Base-by-base conservation (phyloP, 1,284 basidiomycete genomes). In the Fomitiporia mediterranea region DNA sequence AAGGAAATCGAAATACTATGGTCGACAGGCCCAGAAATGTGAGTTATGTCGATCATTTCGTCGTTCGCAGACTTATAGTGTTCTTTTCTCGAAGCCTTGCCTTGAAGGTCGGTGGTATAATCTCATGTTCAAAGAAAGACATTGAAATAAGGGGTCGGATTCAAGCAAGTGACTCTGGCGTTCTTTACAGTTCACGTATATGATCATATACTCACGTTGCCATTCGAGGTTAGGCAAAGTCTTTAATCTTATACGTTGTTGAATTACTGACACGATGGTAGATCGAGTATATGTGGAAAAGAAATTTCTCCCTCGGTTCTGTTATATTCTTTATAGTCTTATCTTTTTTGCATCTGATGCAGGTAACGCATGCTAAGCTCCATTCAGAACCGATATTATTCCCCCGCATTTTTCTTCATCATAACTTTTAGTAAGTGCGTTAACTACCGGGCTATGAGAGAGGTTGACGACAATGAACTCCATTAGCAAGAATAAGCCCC, bases 131-230 rank as follows among this genome's bases (percentile, higher is more conserved):
- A n/a, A n/a, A n/a, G n/a, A n/a, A n/a, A n/a, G n/a, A n/a, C n/a
- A n/a, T n/a, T n/a, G n/a, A n/a, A n/a, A n/a, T n/a, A n/a, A n/a
- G n/a, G n/a, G n/a, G n/a, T n/a, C n/a, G n/a, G n/a, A n/a, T n/a
- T 11, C 13, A 37, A 52, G 51, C 4, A 40, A 40, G 28, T 28
- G 25, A 17, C 38, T 27, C 21, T 52, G 15, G 51, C 35, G 3
- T 27, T 52, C 28, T 30, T 28, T 28, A 13, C 37, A 9, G 7
- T 52, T 8, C 38, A 40, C 13, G 8, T 52, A 2, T 52, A 42
- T 28, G 51, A 52, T 42, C 51, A 52, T 27, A 23, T 42, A 17
- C 17, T 52, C 4, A 52, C 51, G 21, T 15, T 52, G 17, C n/a
- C 51, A 7, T 37, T 42, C 28, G 51, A 52, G 25, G 51, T 52